phyloP scores from a whole-genome alignment of 2,329 filamentous ascomycete species.

The Moelleriella libera region DNA sequence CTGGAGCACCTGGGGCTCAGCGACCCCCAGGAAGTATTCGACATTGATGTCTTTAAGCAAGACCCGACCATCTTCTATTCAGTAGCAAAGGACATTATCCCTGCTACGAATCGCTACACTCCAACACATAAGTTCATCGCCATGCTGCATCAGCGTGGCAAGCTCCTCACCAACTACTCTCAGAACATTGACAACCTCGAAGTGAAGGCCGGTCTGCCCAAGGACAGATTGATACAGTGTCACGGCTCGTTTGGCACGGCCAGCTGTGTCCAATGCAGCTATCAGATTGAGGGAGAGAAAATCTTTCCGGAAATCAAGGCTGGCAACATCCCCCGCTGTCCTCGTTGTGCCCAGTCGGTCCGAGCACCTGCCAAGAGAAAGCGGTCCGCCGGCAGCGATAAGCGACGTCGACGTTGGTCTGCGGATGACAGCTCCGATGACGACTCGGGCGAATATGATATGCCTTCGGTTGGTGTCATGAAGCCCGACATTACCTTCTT shows the following conservation, averaged over 20 bases:
- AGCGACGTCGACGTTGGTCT: slow-evolving; percentile 18
- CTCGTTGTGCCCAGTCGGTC: slow-evolving; percentile 48
- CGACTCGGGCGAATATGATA: slow-evolving; percentile 34
- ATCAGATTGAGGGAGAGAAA: slow-evolving; percentile 57
- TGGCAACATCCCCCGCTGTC: slow-evolving; percentile 64
- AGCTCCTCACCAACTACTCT: slow-evolving; percentile 91
- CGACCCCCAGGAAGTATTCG: slow-evolving; percentile 92
- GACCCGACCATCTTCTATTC: slow-evolving; percentile 86
- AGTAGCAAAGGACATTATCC: slow-evolving; percentile 80
- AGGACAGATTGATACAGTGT: slow-evolving; percentile 82
- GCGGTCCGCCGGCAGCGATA: slow-evolving; percentile 22
- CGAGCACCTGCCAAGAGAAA: slow-evolving; percentile 21
- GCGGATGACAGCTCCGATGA: slow-evolving; percentile 28
- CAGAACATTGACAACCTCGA: slow-evolving; percentile 99
- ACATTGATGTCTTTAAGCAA: slow-evolving; percentile 72
- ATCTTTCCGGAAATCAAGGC: slow-evolving; percentile 71
- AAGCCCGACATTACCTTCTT: slow-evolving; percentile 98
- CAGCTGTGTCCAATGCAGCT: slow-evolving; percentile 69
- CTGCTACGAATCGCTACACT: slow-evolving; percentile 64
- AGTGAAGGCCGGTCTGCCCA: slow-evolving; percentile 65
- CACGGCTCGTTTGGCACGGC: slow-evolving; percentile 93
- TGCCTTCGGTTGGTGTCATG: slow-evolving; percentile 66
- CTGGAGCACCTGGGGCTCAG: slow-evolving; percentile 61
- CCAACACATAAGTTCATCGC: slow-evolving; percentile 92
- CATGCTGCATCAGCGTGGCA: slow-evolving; percentile 73